Conservation (phyloP, 768 basidiomycete genomes). For the Mycena venus region DNA sequence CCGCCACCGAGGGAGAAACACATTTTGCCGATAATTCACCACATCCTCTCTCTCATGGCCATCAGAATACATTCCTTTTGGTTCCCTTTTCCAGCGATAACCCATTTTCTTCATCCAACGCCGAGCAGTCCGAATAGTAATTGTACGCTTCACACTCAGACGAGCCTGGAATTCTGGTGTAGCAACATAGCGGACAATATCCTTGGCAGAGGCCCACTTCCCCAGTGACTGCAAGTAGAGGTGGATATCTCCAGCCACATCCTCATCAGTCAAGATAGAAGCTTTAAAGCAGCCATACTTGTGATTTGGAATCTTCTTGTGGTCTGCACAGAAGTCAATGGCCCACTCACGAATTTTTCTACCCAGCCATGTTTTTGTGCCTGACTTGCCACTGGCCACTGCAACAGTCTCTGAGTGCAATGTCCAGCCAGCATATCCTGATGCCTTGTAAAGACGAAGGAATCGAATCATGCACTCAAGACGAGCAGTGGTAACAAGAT, state of each 20-base stretch:
- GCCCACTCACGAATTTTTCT: constrained; percentile 12
- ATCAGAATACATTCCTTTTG: constrained; percentile 9
- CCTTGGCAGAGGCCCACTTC: constrained; percentile 32
- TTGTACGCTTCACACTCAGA: constrained; percentile 29
- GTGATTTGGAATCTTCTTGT: neutral
- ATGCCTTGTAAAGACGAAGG: neutral
- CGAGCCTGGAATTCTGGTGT: constrained; percentile 19
- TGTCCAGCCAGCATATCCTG: constrained; percentile 11
- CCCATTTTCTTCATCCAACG: neutral
- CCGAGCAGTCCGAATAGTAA: constrained; percentile 27
- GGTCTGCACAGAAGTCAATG: neutral
- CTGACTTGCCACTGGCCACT: neutral
- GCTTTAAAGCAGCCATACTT: neutral
- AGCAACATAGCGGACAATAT: constrained; percentile 33
- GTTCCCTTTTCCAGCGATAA: constrained; percentile 14
- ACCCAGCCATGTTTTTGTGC: neutral
- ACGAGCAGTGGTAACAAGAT: neutral
- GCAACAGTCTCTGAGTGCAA: constrained; percentile 6
- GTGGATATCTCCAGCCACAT: constrained; percentile 32
- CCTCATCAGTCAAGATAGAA: constrained; percentile 24
- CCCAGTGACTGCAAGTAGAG: constrained; percentile 33
- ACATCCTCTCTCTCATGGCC: neutral
- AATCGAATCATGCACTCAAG: constrained; percentile 6
- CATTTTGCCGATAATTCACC: constrained; percentile 31
- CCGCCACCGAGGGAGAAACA: constrained; percentile 34